These are phyloP conservation scores for Cornus controversa DNA, from an alignment of 148 eudicot species.

Conservation along the genomic window DNA sequence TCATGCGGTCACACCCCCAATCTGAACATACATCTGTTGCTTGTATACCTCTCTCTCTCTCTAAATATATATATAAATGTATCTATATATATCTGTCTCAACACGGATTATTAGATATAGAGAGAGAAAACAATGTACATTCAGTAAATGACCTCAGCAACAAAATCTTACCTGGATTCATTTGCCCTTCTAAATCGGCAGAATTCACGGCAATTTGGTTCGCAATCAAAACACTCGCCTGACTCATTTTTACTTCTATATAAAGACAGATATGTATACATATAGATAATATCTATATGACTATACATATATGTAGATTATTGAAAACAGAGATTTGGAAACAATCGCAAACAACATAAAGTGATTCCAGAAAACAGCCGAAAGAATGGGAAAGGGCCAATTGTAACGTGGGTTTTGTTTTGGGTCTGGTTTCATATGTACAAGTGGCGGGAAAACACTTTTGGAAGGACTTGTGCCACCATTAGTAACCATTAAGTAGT, in stretches of 20 bases:
- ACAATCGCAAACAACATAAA: neutral
- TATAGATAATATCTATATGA: neutral
- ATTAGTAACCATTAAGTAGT: neutral
- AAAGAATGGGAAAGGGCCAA: neutral
- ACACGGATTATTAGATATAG: neutral
- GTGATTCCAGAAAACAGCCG: neutral
- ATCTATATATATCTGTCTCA: neutral
- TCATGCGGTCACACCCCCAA: neutral
- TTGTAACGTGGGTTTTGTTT: neutral
- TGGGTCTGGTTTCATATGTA: neutral
- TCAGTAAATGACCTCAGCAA: neutral
- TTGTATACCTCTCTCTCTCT: neutral
- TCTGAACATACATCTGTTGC: neutral
- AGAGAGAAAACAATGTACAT: neutral
- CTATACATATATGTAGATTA: neutral
- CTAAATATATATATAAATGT: too few species aligned
- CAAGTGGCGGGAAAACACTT: slow-evolving; percentile 16
- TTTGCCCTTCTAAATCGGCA: neutral
- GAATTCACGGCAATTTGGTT: neutral
- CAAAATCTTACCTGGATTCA: slow-evolving; percentile 9
- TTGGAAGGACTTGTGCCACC: neutral
- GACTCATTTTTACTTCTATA: neutral
- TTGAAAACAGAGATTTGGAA: too few species aligned
- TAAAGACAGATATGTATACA: too few species aligned
- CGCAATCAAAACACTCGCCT: slow-evolving; percentile 3